Evolutionary conservation across 768 basidiomycete species (phyloP), one percentile per base, ranked within the genome.

Genomic region (Pleurotus eryngii): DNA sequence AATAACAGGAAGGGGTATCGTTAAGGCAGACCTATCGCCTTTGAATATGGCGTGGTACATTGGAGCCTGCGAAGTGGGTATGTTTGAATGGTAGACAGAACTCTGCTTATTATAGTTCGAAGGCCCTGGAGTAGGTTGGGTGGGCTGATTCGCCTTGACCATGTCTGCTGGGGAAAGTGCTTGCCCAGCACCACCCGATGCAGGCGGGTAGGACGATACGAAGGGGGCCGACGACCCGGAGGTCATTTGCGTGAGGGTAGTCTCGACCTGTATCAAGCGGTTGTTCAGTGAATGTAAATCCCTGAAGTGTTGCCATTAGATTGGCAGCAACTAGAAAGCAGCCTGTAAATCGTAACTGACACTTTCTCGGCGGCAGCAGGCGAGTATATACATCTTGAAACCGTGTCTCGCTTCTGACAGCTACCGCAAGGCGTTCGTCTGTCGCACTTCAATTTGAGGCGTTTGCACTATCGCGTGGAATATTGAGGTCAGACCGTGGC

Each of bases 281-380:
- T 92, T 92, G 65, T 92, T 88, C 40, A 93, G 78, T 1, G 89
- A 89, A 65, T 92, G 90, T 1, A 93, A 75, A 69, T 93, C 91
- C 45, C 87, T 89, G 64, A 14, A 20, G 12, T 35, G 3, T 47
- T 22, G 37, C 49, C 26, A 26, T 43, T 37, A 35, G 35, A 53
- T 12, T 22, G 27, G 48, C 14, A 30, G 18, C 12, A 18, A 35
- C 17, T 22, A 20, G 24, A 26, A 47, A 46, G 27, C 12, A 37
- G 17, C n/a, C 17, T 2, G 38, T 37, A 38, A 27, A 53, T 61
- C 59, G 61, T 49, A 18, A 75, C 85, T 51, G 57, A 89, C 85
- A 93, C 85, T 81, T 92, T 93, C 74, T 93, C 91, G 15, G 89
- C 85, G 0, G 91, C 91, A 14, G 88, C 90, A 20, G 88, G 83